Percentiles rank a stretch among this genome's conserved stretches.
phyloP scores from a whole-genome alignment of 1,284 basidiomycete genomes.

The Earliella scabrosa region DNA sequence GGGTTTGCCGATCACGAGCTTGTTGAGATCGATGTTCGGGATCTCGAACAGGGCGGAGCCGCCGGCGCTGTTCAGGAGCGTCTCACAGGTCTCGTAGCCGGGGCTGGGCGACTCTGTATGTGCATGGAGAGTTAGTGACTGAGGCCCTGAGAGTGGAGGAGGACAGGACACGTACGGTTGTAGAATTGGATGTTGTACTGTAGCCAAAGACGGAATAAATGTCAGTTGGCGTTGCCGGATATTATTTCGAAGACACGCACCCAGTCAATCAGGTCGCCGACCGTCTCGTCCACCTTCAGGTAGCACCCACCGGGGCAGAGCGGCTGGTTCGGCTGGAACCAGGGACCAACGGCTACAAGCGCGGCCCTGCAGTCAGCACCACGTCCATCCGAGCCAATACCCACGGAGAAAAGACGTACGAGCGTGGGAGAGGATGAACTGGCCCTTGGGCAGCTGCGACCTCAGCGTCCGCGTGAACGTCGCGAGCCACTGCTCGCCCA shows the following conservation, averaged over 20 bases:
- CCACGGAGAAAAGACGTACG: no score
- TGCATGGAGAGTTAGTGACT: conserved; percentile 31
- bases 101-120: conserved; percentile 50
- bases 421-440: conserved; percentile 40
- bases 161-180: no score
- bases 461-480: conserved; percentile 18
- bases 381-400: no score
- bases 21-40: conserved; percentile 50
- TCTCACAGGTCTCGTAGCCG: conserved; percentile 63
- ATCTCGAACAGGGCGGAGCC: conserved; percentile 62
- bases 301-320: conserved; percentile 52
- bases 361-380: no score
- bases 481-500: conserved; percentile 41
- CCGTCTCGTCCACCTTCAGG: conserved; percentile 52
- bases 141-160: background rate
- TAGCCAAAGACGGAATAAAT: conserved; percentile 32
- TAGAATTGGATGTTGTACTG: conserved; percentile 54
- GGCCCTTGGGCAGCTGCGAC: conserved; percentile 33
- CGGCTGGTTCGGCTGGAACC: conserved; percentile 53
- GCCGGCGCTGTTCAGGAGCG: conserved; percentile 50
- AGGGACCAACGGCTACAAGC: conserved; percentile 51
- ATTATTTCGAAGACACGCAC: conserved; percentile 16
- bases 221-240: background rate
- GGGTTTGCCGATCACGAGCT: conserved; percentile 68
- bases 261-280: conserved; percentile 48